Conservation (phyloP, 306 rosid species). For the Myrica gale region DNA sequence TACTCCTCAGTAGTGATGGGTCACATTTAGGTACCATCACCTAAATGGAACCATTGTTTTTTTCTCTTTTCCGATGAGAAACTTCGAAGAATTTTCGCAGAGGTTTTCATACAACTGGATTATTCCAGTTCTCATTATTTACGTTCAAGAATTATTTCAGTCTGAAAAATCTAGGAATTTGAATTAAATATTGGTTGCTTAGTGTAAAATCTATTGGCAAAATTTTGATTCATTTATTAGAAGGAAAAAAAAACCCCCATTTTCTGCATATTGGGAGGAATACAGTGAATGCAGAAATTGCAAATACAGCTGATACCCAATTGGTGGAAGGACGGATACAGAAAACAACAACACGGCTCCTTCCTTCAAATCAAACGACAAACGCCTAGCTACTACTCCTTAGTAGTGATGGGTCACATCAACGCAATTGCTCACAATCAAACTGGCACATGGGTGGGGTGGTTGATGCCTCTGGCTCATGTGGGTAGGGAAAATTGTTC, state of each 20-base stretch:
- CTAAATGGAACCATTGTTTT: background rate
- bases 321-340: background rate
- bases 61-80: background rate
- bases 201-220: no score
- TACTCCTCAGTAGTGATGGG: no score
- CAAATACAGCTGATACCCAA: background rate
- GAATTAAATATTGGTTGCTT: no score
- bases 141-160: no score
- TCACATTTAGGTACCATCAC: no score
- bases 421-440: conserved; percentile 18
- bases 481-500: background rate
- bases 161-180: no score
- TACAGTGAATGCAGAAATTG: background rate
- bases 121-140: no score
- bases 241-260: no score
- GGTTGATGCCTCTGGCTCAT: conserved; percentile 31
- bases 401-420: conserved; percentile 36
- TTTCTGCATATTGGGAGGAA: no score
- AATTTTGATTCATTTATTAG: no score
- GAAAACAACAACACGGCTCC: background rate
- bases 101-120: background rate
- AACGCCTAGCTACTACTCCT: background rate
- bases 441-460: conserved; percentile 46
- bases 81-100: conserved; percentile 27
- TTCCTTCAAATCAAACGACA: background rate